phyloP scores from a whole-genome alignment of 2,329 filamentous ascomycete species.

The Xylaria multiplex region DNA sequence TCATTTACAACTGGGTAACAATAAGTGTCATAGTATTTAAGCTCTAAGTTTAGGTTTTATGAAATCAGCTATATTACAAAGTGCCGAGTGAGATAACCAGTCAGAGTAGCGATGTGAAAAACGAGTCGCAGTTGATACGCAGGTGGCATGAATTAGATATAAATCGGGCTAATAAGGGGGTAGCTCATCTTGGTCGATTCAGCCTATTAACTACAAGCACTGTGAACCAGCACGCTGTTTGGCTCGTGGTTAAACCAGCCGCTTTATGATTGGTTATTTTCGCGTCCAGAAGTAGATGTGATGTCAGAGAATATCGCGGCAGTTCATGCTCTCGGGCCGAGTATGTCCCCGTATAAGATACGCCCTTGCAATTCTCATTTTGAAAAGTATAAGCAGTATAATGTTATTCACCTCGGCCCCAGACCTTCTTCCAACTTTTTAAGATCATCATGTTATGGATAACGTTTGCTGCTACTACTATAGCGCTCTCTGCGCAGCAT shows the following conservation, averaged over 20 bases:
- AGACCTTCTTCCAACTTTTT: conserved; percentile 7
- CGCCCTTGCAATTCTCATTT: conserved; percentile 13
- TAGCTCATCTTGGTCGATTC: conserved; percentile 22
- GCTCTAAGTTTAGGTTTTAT: no score
- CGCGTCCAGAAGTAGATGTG: conserved; percentile 18
- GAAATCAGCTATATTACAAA: no score
- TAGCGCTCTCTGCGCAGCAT: conserved; percentile 37
- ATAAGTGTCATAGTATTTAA: no score
- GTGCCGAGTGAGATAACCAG: no score
- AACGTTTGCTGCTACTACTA: conserved; percentile 26
- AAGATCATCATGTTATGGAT: conserved; percentile 35
- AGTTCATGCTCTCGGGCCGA: conserved; percentile 25
- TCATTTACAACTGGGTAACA: no score
- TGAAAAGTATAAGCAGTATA: conserved; percentile 5
- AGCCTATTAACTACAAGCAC: conserved; percentile 24
- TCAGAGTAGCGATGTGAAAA: no score
- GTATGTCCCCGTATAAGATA: conserved; percentile 26
- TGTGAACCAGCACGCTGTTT: conserved; percentile 20
- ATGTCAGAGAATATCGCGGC: conserved; percentile 22
- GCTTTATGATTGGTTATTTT: conserved; percentile 20
- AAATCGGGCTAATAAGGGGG: conserved; percentile 11
- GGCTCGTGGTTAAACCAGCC: conserved; percentile 21
- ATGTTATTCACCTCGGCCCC: conserved; percentile 1
- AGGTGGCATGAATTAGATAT: conserved; percentile 3
- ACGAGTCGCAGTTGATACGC: not conserved